Evolutionary conservation across 2,329 filamentous ascomycete genomes (phyloP).

Genomic region (Colletotrichum tropicicola): DNA sequence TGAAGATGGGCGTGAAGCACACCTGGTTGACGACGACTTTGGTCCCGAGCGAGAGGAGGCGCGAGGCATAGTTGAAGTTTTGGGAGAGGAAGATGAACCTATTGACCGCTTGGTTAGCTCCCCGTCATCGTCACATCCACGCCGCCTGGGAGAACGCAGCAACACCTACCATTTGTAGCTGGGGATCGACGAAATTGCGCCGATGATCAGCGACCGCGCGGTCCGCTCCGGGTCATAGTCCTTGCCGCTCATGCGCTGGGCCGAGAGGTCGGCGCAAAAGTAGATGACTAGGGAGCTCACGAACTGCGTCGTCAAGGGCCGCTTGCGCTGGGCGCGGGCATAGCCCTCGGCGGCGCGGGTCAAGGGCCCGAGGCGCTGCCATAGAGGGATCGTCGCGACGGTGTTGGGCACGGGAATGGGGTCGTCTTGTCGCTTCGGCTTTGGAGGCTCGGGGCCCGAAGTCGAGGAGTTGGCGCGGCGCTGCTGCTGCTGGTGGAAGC

Average conservation of each 20-base stretch:
- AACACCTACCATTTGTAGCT: slow-evolving; percentile 79
- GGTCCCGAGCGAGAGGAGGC: slow-evolving; percentile 72
- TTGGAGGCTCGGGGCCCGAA: slow-evolving; percentile 14
- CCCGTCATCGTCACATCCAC: background rate
- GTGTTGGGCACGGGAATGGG: slow-evolving; percentile 54
- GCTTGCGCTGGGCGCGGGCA: slow-evolving; percentile 72
- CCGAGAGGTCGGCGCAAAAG: slow-evolving; percentile 78
- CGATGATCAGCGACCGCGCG: slow-evolving; percentile 76
- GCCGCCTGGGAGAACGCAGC: background rate
- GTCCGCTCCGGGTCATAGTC: slow-evolving; percentile 77
- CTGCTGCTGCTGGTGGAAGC: slow-evolving; percentile 31
- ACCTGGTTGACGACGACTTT: slow-evolving; percentile 86
- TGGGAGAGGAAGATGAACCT: slow-evolving; percentile 84
- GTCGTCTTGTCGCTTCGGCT: slow-evolving; percentile 35
- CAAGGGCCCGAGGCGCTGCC: slow-evolving; percentile 66
- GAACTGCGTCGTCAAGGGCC: slow-evolving; percentile 84
- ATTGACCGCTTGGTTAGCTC: background rate
- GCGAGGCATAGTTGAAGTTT: slow-evolving; percentile 85
- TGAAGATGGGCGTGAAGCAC: slow-evolving; percentile 85
- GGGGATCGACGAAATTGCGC: slow-evolving; percentile 77
- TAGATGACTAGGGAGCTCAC: slow-evolving; percentile 81
- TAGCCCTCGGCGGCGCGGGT: slow-evolving; percentile 67
- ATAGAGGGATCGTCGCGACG: slow-evolving; percentile 54
- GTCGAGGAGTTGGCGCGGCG: slow-evolving; percentile 39
- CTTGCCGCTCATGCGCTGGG: slow-evolving; percentile 72